Evolutionary conservation across 2,329 filamentous ascomycete genomes (phyloP), one percentile per base, ranked within the genome.

Genomic region (Arthrobotrys pseudoclavata): DNA sequence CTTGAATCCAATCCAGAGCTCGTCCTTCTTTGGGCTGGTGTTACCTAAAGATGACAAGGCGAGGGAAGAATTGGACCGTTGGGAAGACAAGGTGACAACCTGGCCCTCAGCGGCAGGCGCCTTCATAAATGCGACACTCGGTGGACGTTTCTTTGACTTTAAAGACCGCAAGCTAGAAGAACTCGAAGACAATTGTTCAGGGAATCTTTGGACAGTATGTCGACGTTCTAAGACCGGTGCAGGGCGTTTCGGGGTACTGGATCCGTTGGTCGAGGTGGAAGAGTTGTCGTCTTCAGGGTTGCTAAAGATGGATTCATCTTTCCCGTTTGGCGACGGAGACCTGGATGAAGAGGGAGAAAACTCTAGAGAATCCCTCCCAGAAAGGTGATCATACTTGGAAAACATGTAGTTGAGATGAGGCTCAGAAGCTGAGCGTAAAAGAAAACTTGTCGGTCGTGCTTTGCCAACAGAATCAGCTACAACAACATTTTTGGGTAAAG

Each of bases 1-100:
- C 68, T 90, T 87, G 82, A 92, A 93, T 15, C 88, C 86, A 34
- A 86, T 88, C 89, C 90, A 92, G 15, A 92, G 85, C 80, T 92
- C 90, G 82, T 92, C 91, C 80, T 89, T 90, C 83, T 88, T 90
- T 74, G 67, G 66, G 45, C 50, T 76, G 60, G 66, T 66, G 37
- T 70, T 76, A n/a, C 72, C 66, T 4, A 76, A 53, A 4, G 72
- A 67, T 26, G 72, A 76, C 20, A 76, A 37, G 34, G 66, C 66
- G 29, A 69, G 53, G 22, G 72, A 76, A 4, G 72, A 76, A 42
- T 53, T 70, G 3, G 72, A 76, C 9, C 72, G 55, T 26, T 76
- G 72, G 9, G 66, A 76, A 50, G 71, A 69, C 72, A 70, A 66
- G 66, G 66, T 76, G n/a, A 76, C 60, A 31, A 76, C 72, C 60